A percentile compares a stretch with the other conserved stretches of the same genome.
Conservation (phyloP, 306 rosid species). For the Cicer chorassanicum region DNA sequence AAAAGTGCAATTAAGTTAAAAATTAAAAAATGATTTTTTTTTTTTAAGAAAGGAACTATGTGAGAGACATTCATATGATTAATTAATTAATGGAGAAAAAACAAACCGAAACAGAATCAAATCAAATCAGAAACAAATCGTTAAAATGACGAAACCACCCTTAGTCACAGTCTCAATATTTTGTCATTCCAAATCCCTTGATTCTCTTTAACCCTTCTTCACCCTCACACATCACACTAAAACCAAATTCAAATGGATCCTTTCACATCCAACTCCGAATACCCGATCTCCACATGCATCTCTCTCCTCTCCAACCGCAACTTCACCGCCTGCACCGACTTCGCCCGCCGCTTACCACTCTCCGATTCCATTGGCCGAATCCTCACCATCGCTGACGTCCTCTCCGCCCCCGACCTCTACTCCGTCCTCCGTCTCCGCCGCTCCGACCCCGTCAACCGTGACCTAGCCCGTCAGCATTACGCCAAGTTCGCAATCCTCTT, state of each 20-base stretch:
- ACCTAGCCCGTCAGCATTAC: slow-evolving; percentile 52
- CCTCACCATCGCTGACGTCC: slow-evolving; percentile 60
- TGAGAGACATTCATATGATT: no score
- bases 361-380: slow-evolving; percentile 46
- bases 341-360: slow-evolving; percentile 48
- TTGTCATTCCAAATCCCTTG: neutral
- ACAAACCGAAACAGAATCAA: no score
- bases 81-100: no score
- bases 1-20: no score
- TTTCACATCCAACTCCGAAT: slow-evolving; percentile 28
- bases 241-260: slow-evolving; percentile 35
- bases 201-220: slow-evolving; percentile 13
- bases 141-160: slow-evolving; percentile 38
- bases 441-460: slow-evolving; percentile 42
- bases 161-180: neutral
- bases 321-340: slow-evolving; percentile 51
- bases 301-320: slow-evolving; percentile 54
- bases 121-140: neutral
- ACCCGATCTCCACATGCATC: slow-evolving; percentile 41
- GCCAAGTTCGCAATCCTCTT: slow-evolving; percentile 52
- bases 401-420: slow-evolving; percentile 51
- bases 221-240: neutral
- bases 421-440: slow-evolving; percentile 57
- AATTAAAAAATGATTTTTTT: no score
- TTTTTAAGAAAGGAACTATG: no score